These are phyloP conservation scores for Pontederia paniculata DNA, from an alignment of 176 grass and related monocot genomes.

Conservation along the genomic window DNA sequence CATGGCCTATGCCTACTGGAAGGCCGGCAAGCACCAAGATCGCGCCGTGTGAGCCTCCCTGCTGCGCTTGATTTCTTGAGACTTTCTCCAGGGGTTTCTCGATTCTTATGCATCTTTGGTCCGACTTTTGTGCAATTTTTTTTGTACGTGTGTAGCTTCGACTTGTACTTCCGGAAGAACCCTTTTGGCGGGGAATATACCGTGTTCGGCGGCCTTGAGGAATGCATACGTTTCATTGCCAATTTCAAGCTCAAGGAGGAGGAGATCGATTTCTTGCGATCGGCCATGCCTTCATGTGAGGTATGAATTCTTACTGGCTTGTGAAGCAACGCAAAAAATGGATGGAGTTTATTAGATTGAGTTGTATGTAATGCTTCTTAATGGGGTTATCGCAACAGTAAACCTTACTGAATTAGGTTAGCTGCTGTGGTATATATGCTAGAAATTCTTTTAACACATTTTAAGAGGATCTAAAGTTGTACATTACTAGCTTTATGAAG, in stretches of 20 bases:
- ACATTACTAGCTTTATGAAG: too few species aligned
- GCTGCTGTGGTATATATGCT: too few species aligned
- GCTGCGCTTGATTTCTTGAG: neutral
- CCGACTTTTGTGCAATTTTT: too few species aligned
- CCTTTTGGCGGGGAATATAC: conserved; percentile 96
- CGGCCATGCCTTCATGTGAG: conserved; percentile 80
- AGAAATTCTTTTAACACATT: too few species aligned
- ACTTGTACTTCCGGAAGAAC: conserved; percentile 95
- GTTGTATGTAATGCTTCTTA: too few species aligned
- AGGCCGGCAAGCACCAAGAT: conserved; percentile 79
- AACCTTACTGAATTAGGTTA: too few species aligned
- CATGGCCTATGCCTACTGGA: conserved; percentile 99
- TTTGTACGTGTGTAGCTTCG: conserved; percentile 42
- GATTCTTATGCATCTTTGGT: neutral
- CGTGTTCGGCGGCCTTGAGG: conserved; percentile 94
- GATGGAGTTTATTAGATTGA: too few species aligned
- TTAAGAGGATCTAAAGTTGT: too few species aligned
- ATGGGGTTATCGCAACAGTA: too few species aligned
- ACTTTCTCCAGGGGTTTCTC: neutral
- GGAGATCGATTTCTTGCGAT: conserved; percentile 71
- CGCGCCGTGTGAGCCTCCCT: conserved; percentile 65
- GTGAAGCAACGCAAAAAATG: neutral
- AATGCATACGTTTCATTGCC: conserved; percentile 89
- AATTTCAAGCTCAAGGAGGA: conserved; percentile 75
- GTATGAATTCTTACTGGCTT: conserved; percentile 19